phyloP scores from a whole-genome alignment of 805 yeast genomes.

The Myxozyma lipomycoides region DNA sequence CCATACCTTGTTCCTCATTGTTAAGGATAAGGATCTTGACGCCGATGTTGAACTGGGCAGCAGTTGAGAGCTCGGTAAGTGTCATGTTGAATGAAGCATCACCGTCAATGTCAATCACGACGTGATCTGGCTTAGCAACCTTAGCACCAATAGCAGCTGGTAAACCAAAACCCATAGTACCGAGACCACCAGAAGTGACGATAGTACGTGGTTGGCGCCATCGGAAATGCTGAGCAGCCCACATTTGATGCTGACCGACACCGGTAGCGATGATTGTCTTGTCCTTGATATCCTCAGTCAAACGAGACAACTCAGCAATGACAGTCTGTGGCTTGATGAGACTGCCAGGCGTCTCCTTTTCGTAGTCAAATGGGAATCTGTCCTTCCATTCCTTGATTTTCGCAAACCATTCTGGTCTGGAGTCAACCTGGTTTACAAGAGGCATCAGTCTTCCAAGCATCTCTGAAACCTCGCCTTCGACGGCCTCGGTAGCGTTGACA shows the following conservation, averaged over 20 bases:
- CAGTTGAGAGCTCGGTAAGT: conserved; percentile 84
- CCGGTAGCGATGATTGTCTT: conserved; percentile 93
- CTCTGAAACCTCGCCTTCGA: conserved; percentile 90
- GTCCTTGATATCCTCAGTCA: conserved; percentile 58
- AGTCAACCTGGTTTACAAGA: conserved; percentile 54
- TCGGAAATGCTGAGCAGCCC: conserved; percentile 98
- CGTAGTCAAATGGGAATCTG: conserved; percentile 80
- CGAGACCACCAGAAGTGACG: conserved; percentile 98
- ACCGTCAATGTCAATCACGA: conserved; percentile 96
- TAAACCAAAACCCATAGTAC: conserved; percentile 97
- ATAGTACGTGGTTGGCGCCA: conserved; percentile 91
- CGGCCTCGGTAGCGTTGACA: conserved; percentile 86
- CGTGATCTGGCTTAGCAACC: conserved; percentile 89
- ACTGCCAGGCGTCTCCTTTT: conserved; percentile 54
- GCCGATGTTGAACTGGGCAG: conserved; percentile 90
- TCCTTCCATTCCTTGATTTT: conserved; percentile 76
- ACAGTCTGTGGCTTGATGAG: conserved; percentile 89
- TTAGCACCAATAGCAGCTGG: conserved; percentile 99
- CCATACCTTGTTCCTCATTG: conserved; percentile 99
- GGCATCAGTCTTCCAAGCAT: conserved; percentile 74
- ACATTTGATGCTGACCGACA: conserved; percentile 99
- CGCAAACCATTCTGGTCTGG: conserved; percentile 76
- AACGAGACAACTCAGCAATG: conserved; percentile 68
- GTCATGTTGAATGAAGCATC: conserved; percentile 99
- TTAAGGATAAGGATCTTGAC: conserved; percentile 84